Base-by-base conservation (phyloP, 2,329 filamentous ascomycete genomes). In the Cordyceps javanica region DNA sequence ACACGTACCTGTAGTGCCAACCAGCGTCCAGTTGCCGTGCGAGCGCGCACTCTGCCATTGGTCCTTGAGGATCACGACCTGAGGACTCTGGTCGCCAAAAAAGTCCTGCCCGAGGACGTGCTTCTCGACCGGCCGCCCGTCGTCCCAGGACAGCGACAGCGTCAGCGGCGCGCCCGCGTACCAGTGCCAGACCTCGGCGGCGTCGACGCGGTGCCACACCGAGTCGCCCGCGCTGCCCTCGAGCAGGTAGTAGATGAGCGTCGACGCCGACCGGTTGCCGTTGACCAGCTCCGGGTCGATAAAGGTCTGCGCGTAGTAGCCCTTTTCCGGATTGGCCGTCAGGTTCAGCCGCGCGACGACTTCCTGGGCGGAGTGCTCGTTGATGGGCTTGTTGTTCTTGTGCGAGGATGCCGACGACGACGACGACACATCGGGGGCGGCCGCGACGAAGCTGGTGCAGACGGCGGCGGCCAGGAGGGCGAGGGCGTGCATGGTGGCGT, bases 191-290 rank as follows among this genome's bases (percentile, higher is more conserved):
- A 78, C 66, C 63, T 82, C 77, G 39, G 67, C 74, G 2, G 75
- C 74, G 57, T 80, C 76, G 51, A 78, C 73, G 53, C 76, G 75
- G 65, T 82, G 79, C 79, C 78, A 82, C 53, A 73, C 65, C 3
- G 78, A 81, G 25, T 71, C 61, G 0, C 75, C 73, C 1, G 60
- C 66, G 4, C 65, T 59, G 32, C 75, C 74, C 54, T 80, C 73
- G 5, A 82, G 74, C 0, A 81, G 71, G 62, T 81, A 81, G 68
- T 81, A 82, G 62, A 81, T 82, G 49, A 70, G 72, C 1, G 78
- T 80, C 67, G 75, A 78, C 56, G 69, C 60, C 2, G 77, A 75
- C 54, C 77, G 58, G 48, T 53, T 57, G 45, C 46, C 46, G 55
- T 28, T 26, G 23, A 42, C 54, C 14, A 25, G 32, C 32, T 26